A percentile compares a stretch with the other conserved stretches of the same genome.
Conservation (phyloP, 2,329 filamentous ascomycete genomes). For the Sarocladium brachiariae region DNA sequence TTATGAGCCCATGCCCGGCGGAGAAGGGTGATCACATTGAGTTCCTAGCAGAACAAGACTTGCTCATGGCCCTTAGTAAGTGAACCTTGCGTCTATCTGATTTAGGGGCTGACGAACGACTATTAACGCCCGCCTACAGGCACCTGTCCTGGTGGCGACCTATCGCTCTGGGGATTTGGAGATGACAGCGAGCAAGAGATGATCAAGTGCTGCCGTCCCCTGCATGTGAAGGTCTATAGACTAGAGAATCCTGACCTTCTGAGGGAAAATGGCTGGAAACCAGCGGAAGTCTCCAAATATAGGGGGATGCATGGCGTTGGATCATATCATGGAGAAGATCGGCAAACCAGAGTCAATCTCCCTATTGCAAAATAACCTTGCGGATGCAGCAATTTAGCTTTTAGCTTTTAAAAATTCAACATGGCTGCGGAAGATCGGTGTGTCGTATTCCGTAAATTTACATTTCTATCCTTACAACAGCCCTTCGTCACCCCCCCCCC, state of each 20-base stretch:
- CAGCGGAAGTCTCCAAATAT: slow-evolving; percentile 54
- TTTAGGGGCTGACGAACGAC: not conserved
- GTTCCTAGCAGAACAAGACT: slow-evolving; percentile 73
- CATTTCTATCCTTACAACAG: slow-evolving; percentile 25
- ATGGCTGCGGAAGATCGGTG: not conserved
- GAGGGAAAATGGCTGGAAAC: slow-evolving; percentile 51
- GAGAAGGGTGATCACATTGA: slow-evolving; percentile 55
- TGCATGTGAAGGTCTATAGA: slow-evolving; percentile 67
- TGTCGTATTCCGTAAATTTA: slow-evolving; percentile 7
- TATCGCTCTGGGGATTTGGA: slow-evolving; percentile 77
- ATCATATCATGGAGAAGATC: slow-evolving; percentile 4
- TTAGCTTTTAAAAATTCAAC: not conserved
- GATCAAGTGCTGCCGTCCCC: slow-evolving; percentile 62
- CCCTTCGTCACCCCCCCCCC: slow-evolving; percentile 4
- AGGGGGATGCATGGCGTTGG: slow-evolving; percentile 59
- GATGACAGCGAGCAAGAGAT: slow-evolving; percentile 61
- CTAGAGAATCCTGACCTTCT: slow-evolving; percentile 49
- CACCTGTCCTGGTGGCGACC: slow-evolving; percentile 74
- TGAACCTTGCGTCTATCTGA: slow-evolving; percentile 8
- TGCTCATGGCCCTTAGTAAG: slow-evolving; percentile 54
- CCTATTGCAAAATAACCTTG: not conserved
- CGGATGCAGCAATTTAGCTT: not conserved
- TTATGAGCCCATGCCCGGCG: slow-evolving; percentile 61
- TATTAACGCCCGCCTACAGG: too few species aligned
- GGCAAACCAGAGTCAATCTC: not conserved